A percentile compares a stretch with the other conserved stretches of the same genome.
Conservation (phyloP, 208 protist species). For the Trypanosoma rangeli region DNA sequence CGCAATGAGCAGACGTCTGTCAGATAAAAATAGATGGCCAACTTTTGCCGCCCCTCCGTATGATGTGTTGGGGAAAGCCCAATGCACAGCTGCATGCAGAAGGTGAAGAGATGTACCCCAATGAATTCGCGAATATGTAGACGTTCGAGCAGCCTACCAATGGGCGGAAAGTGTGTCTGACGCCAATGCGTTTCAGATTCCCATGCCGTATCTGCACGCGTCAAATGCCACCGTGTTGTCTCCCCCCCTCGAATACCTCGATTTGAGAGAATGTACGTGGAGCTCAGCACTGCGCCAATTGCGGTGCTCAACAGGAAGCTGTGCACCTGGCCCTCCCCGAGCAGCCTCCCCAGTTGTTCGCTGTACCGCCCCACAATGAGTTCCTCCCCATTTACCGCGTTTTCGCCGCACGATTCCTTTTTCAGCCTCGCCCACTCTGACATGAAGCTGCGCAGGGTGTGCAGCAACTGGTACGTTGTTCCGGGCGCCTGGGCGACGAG, state of each 20-base stretch:
- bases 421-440: constrained; percentile 26
- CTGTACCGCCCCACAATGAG: constrained; percentile 32
- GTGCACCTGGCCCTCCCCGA: constrained; percentile 51
- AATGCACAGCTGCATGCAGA: constrained; percentile 52
- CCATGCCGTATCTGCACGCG: background rate
- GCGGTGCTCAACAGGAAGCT: constrained; percentile 46
- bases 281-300: constrained; percentile 45
- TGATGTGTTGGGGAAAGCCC: constrained; percentile 49
- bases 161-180: constrained; percentile 50
- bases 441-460: constrained; percentile 31
- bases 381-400: constrained; percentile 10
- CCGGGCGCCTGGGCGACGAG: constrained; percentile 58
- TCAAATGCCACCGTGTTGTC: constrained; percentile 8
- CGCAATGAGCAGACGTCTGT: constrained; percentile 37
- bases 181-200: constrained; percentile 51
- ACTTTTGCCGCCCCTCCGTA: constrained; percentile 38
- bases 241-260: constrained; percentile 18
- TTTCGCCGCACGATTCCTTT: background rate
- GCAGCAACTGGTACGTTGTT: constrained; percentile 33
- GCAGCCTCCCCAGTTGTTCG: constrained; percentile 35
- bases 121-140: constrained; percentile 38
- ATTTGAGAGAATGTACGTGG: constrained; percentile 47
- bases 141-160: constrained; percentile 57
- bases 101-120: constrained; percentile 56
- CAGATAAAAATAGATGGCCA: constrained; percentile 43